Conservation (phyloP, 2,329 filamentous ascomycete species). For the Colletotrichum kahawae region DNA sequence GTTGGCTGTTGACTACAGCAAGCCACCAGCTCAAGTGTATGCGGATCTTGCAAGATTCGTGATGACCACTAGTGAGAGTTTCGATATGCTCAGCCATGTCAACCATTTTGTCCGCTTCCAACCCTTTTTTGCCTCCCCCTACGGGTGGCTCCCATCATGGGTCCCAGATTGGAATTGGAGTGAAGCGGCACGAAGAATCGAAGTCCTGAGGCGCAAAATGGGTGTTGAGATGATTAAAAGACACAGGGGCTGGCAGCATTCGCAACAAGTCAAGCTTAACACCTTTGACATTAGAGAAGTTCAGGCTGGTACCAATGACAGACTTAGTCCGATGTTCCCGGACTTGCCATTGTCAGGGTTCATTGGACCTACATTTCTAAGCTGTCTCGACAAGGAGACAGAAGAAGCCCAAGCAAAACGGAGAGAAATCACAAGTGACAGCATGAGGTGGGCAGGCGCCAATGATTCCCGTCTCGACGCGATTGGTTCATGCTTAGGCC, state of each 20-base stretch:
- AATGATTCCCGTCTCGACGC: neutral
- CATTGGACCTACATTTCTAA: neutral
- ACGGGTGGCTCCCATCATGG: neutral
- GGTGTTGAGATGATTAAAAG: neutral
- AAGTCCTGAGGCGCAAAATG: fast-evolving
- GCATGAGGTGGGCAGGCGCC: neutral
- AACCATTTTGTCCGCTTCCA: neutral
- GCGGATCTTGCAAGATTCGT: neutral
- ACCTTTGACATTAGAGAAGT: neutral
- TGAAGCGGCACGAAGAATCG: neutral
- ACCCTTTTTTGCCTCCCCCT: neutral
- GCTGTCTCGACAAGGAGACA: neutral
- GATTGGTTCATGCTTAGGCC: neutral
- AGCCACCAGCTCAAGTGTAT: fast-evolving
- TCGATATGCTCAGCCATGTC: neutral
- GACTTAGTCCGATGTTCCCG: neutral
- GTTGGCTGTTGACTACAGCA: neutral
- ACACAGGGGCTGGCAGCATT: fast-evolving
- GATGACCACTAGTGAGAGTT: neutral
- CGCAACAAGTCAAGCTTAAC: neutral
- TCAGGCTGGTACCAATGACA: fast-evolving
- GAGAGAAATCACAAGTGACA: fast-evolving
- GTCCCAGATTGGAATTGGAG: neutral
- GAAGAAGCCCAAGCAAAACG: fast-evolving
- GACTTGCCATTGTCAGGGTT: neutral